A percentile compares a stretch with the other conserved stretches of the same genome.
Evolutionary conservation across 352 stramenopile species (phyloP).

Genomic region (Phytophthora crassamura): DNA sequence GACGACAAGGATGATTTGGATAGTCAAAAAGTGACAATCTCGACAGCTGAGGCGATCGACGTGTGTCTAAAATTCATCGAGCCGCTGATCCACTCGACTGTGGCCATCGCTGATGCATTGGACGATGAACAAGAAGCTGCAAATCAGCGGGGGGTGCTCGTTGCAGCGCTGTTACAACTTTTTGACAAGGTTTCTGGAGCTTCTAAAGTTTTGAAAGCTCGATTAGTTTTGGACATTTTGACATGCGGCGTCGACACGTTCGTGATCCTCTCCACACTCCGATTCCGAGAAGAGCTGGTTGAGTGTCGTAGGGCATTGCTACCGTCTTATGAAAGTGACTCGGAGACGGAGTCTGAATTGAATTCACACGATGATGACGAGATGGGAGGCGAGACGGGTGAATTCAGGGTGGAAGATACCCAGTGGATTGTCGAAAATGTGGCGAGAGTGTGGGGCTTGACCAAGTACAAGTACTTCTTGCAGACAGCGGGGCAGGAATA

Average conservation of each 20-base stretch:
- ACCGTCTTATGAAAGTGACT: conserved; percentile 44
- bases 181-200: conserved; percentile 26
- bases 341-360: conserved; percentile 36
- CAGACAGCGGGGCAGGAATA: conserved; percentile 56
- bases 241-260: conserved; percentile 43
- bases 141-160: conserved; percentile 36
- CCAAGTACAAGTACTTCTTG: conserved; percentile 60
- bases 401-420: conserved; percentile 34
- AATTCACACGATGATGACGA: conserved; percentile 40
- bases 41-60: conserved; percentile 17
- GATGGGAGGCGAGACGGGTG: conserved; percentile 9
- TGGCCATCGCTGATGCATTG: conserved; percentile 9
- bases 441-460: conserved; percentile 37
- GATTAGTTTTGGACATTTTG: conserved; percentile 38
- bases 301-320: conserved; percentile 49
- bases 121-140: conserved; percentile 26
- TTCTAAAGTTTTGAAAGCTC: conserved; percentile 11
- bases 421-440: conserved; percentile 46
- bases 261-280: conserved; percentile 54
- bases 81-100: conserved; percentile 36
- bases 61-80: conserved; percentile 42
- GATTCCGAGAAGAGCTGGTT: conserved; percentile 63
- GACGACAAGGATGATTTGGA: conserved; percentile 7
- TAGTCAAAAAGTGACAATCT: conserved; percentile 3
- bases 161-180: conserved; percentile 49